Evolutionary conservation across 352 stramenopile species (phyloP).

Genomic region (Pythium pyrilobum): DNA sequence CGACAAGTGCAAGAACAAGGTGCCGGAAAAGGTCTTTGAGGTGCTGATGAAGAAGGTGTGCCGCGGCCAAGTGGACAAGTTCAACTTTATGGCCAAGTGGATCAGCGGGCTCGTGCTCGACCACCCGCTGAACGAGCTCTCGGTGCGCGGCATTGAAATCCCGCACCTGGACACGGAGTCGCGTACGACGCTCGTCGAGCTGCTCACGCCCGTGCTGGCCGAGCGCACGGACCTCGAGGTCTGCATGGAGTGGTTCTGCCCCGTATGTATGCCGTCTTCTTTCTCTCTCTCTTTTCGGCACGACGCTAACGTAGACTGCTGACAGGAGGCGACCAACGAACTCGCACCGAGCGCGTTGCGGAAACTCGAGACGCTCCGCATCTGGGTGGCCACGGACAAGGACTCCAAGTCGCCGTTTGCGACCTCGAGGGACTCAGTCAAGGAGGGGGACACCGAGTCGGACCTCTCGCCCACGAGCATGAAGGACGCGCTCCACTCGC

Average conservation of each 20-base stretch:
- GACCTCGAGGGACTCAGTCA: conserved; percentile 29
- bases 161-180: conserved; percentile 68
- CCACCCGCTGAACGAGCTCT: conserved; percentile 54
- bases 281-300: no score
- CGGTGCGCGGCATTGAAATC: conserved; percentile 83
- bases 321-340: conserved; percentile 62
- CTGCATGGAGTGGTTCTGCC: conserved; percentile 87
- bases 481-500: conserved; percentile 37
- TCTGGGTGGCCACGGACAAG: conserved; percentile 85
- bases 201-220: conserved; percentile 76
- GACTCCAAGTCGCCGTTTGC: conserved; percentile 80
- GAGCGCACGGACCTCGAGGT: conserved; percentile 81
- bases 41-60: conserved; percentile 83
- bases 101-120: conserved; percentile 75
- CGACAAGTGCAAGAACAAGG: conserved; percentile 64
- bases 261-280: no score
- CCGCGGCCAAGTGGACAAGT: conserved; percentile 82
- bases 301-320: no score
- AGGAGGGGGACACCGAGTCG: conserved; percentile 65
- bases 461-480: conserved; percentile 43
- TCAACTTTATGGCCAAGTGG: conserved; percentile 85
- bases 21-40: conserved; percentile 79
- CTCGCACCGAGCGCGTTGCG: conserved; percentile 46
- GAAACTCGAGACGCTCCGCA: conserved; percentile 74
- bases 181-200: conserved; percentile 60